Evolutionary conservation across 139 green algal species (phyloP), one percentile per base, ranked within the genome.

Genomic region (Chlorella sp.): DNA sequence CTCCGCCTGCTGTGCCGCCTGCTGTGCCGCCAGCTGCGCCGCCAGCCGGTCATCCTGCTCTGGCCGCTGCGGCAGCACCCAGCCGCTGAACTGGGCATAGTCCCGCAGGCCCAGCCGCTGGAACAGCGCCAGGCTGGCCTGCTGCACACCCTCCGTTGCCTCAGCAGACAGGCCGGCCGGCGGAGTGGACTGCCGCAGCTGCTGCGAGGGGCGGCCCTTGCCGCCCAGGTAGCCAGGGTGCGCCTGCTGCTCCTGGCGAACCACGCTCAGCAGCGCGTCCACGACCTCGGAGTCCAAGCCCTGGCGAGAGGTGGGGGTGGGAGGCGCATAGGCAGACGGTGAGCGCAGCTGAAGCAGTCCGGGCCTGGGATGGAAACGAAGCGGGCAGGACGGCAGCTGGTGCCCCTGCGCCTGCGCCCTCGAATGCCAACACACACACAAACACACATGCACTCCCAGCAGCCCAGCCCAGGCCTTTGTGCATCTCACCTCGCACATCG

Each of bases 51-150:
- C 56, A 28, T 55, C 68, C 62, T 30, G n/a, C 13, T 20, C 47
- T 39, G 28, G 57, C 65, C 39, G 80, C 3, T 38, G 44, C 20
- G 85, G 78, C 76, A 83, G 36, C 64, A 89, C 69, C 85, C 85
- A 89, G 21, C 79, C 78, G 75, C 67, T 76, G 68, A 89, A 89
- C 79, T 85, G 68, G 4, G 85, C 85, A 36, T 70, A 86, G 78
- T 86, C 85, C 0, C 78, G 65, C 75, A 89, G 67, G 20, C 85
- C 85, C 64, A 89, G 78, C 28, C 72, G 44, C 36, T 63, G 32
- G 36, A 86, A 88, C 41, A 85, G 72, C 71, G 69, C 70, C 55
- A 87, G 55, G 1, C 55, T 41, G 34, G 81, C 81, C 47, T 64
- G 71, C 9, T 60, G 82, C 57, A 86, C 26, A 11, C 23, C 20